Evolutionary conservation across 495 filamentous ascomycete genomes (phyloP).

Genomic region (Aspergillus saccharolyticus): DNA sequence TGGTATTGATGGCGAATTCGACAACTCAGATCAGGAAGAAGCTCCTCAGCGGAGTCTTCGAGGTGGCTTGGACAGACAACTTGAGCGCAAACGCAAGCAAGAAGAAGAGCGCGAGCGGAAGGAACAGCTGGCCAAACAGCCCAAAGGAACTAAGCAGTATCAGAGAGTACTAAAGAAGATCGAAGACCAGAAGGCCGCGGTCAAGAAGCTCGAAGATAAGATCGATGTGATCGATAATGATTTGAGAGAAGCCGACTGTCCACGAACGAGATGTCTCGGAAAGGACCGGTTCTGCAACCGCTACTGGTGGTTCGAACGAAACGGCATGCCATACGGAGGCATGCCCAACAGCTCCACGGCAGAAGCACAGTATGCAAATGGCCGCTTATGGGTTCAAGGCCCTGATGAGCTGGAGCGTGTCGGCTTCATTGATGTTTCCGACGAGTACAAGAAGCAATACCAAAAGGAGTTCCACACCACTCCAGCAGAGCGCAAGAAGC

Average conservation of each 20-base stretch:
- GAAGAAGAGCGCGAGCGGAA: conserved; percentile 76
- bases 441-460: conserved; percentile 58
- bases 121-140: conserved; percentile 72
- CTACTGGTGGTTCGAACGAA: conserved; percentile 98
- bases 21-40: conserved; percentile 61
- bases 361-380: conserved; percentile 84
- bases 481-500: conserved; percentile 76
- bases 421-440: conserved; percentile 74
- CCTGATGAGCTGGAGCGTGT: conserved; percentile 83
- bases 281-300: conserved; percentile 96
- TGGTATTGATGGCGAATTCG: conserved; percentile 56
- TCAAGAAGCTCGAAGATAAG: conserved; percentile 75
- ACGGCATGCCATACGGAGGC: conserved; percentile 94
- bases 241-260: conserved; percentile 86
- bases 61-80: conserved; percentile 69
- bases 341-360: conserved; percentile 84
- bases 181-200: conserved; percentile 71
- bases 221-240: conserved; percentile 84
- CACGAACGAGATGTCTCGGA: conserved; percentile 80
- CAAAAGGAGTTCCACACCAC: conserved; percentile 67
- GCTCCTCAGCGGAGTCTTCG: conserved; percentile 65
- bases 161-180: conserved; percentile 83
- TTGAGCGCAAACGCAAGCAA: conserved; percentile 77
- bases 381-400: conserved; percentile 92
- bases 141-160: conserved; percentile 85